A percentile compares a stretch with the other conserved stretches of the same genome.
phyloP scores from a whole-genome alignment of 331 rosid genomes.

The Erythrophleum ivorense region DNA sequence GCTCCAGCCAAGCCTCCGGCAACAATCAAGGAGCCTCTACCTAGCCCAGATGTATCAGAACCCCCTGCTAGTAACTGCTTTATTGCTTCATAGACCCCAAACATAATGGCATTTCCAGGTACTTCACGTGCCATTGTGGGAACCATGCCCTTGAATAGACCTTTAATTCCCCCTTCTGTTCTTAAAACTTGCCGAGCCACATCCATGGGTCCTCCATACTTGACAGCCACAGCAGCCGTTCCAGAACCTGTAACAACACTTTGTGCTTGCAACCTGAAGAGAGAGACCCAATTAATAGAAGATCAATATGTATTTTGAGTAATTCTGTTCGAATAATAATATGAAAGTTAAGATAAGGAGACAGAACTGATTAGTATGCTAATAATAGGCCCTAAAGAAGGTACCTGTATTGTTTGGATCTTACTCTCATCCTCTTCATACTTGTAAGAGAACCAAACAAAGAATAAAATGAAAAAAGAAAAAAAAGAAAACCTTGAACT shows the following conservation, averaged over 20 bases:
- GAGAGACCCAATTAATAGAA: slow-evolving; percentile 13
- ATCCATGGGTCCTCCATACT: slow-evolving; percentile 96
- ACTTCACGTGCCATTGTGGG: slow-evolving; percentile 94
- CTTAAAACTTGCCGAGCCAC: slow-evolving; percentile 85
- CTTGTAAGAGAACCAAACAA: not conserved
- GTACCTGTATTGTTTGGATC: not conserved
- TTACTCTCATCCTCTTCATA: not conserved
- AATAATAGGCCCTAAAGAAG: not conserved
- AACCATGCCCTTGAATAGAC: slow-evolving; percentile 88
- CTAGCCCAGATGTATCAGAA: slow-evolving; percentile 70
- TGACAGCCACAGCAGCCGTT: slow-evolving; percentile 61
- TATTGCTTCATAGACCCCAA: slow-evolving; percentile 87
- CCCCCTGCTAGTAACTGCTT: slow-evolving; percentile 87
- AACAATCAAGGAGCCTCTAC: slow-evolving; percentile 79
- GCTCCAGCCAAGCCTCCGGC: slow-evolving; percentile 98
- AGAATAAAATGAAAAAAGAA: too few species aligned
- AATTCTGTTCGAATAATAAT: not conserved
- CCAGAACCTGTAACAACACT: slow-evolving; percentile 72
- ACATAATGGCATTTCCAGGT: slow-evolving; percentile 95
- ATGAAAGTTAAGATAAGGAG: slow-evolving; percentile 11
- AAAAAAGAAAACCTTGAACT: not conserved
- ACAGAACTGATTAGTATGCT: not conserved
- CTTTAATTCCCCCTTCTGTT: slow-evolving; percentile 86
- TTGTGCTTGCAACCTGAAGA: slow-evolving; percentile 89
- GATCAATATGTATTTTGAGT: slow-evolving; percentile 12